A percentile compares a stretch with the other conserved stretches of the same genome.
These are phyloP conservation scores for Cenchrus purpureus DNA, from an alignment of 176 grass and related monocot species.

Conservation along the genomic window DNA sequence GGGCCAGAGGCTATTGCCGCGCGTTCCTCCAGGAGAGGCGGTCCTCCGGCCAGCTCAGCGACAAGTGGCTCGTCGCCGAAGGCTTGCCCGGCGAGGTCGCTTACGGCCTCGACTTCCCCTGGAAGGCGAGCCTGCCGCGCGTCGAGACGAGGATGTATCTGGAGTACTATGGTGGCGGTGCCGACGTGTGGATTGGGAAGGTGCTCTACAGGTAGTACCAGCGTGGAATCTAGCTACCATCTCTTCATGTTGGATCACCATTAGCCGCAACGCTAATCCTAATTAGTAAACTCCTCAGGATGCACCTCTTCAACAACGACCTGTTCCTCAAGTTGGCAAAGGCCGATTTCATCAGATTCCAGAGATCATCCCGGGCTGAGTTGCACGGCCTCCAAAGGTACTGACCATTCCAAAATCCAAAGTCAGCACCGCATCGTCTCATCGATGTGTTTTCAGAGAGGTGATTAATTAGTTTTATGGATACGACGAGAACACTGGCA, in stretches of 20 bases:
- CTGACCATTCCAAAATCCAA: background rate
- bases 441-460: no score
- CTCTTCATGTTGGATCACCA: no score
- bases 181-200: constrained; percentile 38
- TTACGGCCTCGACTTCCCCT: background rate
- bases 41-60: constrained; percentile 37
- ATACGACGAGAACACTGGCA: background rate
- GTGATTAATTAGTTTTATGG: no score
- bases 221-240: no score
- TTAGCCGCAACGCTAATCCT: no score
- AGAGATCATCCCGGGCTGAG: constrained; percentile 46
- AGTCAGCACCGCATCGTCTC: background rate
- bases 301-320: constrained; percentile 59
- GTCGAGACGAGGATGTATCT: constrained; percentile 41
- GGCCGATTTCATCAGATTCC: constrained; percentile 57
- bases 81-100: constrained; percentile 53
- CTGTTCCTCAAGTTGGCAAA: constrained; percentile 56
- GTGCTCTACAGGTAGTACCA: constrained; percentile 20
- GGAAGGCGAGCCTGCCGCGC: constrained; percentile 6
- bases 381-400: constrained; percentile 49
- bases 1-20: constrained; percentile 22
- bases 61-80: constrained; percentile 74
- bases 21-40: constrained; percentile 45
- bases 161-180: constrained; percentile 35
- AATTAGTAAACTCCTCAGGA: constrained; percentile 32